A percentile compares a stretch with the other conserved stretches of the same genome.
These are phyloP conservation scores for Chaetomium tenue DNA, from an alignment of 495 filamentous ascomycete genomes.

Conservation along the genomic window DNA sequence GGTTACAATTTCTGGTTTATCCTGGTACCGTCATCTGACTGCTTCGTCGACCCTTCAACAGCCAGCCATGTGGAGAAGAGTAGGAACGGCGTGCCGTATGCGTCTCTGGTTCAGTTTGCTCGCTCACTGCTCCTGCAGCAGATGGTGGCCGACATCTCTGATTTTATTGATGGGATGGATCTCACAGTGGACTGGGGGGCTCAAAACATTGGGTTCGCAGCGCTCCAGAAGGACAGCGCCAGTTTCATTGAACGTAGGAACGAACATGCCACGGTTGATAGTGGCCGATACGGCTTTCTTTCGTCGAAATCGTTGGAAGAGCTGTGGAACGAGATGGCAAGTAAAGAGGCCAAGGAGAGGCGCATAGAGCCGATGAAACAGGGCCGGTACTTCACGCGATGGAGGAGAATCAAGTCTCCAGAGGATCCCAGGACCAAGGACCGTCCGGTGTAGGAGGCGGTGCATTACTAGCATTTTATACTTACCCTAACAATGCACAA, in stretches of 20 bases:
- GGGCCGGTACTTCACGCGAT: slow-evolving; percentile 9
- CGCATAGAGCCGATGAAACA: slow-evolving; percentile 13
- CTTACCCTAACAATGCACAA: not conserved
- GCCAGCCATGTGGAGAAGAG: slow-evolving; percentile 1
- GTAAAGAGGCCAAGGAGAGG: slow-evolving; percentile 1
- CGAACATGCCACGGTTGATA: not conserved
- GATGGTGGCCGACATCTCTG: not conserved
- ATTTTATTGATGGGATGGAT: slow-evolving; percentile 18
- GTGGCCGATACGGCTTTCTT: not conserved
- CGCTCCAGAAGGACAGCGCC: slow-evolving; percentile 1
- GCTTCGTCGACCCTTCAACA: slow-evolving; percentile 13
- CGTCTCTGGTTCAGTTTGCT: slow-evolving; percentile 7
- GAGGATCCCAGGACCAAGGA: slow-evolving; percentile 8
- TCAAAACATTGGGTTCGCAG: slow-evolving; percentile 6
- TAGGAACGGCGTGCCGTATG: slow-evolving; percentile 17
- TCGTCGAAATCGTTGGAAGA: slow-evolving; percentile 7
- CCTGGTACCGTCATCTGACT: slow-evolving; percentile 16
- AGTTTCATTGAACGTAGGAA: not conserved
- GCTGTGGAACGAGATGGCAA: slow-evolving; percentile 12
- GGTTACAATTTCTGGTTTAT: slow-evolving; percentile 16
- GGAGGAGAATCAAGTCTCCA: slow-evolving; percentile 6
- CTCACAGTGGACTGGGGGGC: slow-evolving; percentile 11
- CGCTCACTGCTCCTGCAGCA: slow-evolving; percentile 18
- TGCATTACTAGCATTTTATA: not conserved
- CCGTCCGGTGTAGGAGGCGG: not conserved